A percentile compares a stretch with the other conserved stretches of the same genome.
phyloP scores from a whole-genome alignment of 2,329 filamentous ascomycete species.

The Penicillium sp. region DNA sequence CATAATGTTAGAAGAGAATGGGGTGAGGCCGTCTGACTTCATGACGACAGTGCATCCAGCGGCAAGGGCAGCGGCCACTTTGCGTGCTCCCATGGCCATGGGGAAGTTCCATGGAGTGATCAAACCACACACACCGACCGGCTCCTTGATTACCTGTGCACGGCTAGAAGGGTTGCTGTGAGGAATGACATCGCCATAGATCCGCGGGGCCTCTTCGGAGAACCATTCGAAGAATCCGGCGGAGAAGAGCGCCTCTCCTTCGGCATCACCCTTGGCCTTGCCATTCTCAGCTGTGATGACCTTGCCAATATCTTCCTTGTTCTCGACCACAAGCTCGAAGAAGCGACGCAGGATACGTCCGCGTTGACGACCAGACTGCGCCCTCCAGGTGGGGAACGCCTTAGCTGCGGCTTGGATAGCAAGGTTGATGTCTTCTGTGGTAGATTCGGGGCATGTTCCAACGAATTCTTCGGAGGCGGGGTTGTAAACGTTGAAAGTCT shows the following conservation, averaged over 20 bases:
- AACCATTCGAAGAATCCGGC: conserved; percentile 65
- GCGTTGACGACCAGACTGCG: conserved; percentile 61
- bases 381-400: conserved; percentile 64
- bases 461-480: conserved; percentile 78
- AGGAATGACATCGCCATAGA: conserved; percentile 10
- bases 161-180: conserved; percentile 3
- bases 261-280: conserved; percentile 63
- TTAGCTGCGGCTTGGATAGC: conserved; percentile 78
- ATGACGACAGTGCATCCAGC: conserved; percentile 43
- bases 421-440: conserved; percentile 70
- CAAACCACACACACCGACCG: conserved; percentile 7
- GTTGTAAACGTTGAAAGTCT: conserved; percentile 85
- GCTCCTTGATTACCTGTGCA: conserved; percentile 5
- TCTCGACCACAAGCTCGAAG: conserved; percentile 65
- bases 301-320: conserved; percentile 62
- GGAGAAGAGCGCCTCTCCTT: conserved; percentile 59
- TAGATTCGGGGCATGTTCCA: conserved; percentile 78
- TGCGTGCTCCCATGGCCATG: conserved; percentile 64
- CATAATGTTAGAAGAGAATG: conserved; percentile 77
- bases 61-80: conserved; percentile 40
- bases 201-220: conserved; percentile 57
- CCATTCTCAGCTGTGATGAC: conserved; percentile 70
- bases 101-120: conserved; percentile 15
- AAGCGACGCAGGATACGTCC: conserved; percentile 63
- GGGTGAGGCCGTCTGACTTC: conserved; percentile 52